Evolutionary conservation across 768 basidiomycete genomes (phyloP).

Genomic region (Termitomyces sp.): DNA sequence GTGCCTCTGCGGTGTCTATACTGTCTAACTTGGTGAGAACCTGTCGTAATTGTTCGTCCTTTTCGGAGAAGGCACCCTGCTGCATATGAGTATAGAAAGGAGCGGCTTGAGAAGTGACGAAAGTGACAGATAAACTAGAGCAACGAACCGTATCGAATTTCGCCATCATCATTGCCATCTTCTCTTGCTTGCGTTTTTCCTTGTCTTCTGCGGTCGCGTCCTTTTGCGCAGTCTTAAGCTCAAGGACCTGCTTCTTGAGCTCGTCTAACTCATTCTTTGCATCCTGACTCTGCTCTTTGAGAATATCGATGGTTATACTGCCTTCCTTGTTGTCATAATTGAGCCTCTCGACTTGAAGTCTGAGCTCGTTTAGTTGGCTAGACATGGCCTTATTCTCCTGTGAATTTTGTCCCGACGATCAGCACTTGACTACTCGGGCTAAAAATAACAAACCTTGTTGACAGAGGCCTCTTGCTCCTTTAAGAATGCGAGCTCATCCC

Average conservation of each 20-base stretch:
- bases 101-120: not conserved
- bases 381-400: slow-evolving; percentile 96
- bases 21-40: slow-evolving; percentile 80
- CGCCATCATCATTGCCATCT: slow-evolving; percentile 99
- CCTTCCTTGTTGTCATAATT: slow-evolving; percentile 97
- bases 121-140: slow-evolving; percentile 2
- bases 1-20: slow-evolving; percentile 60
- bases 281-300: slow-evolving; percentile 91
- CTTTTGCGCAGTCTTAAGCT: slow-evolving; percentile 76
- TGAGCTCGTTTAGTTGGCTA: slow-evolving; percentile 86
- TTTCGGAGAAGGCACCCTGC: slow-evolving; percentile 95
- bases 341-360: slow-evolving; percentile 84
- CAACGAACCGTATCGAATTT: slow-evolving; percentile 87
- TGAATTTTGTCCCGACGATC: not conserved
- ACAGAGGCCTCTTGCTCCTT: slow-evolving; percentile 84
- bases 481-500: slow-evolving; percentile 83
- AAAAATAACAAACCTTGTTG: slow-evolving; percentile 50
- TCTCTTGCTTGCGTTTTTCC: slow-evolving; percentile 98
- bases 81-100: slow-evolving; percentile 20
- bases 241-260: slow-evolving; percentile 70
- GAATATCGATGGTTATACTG: slow-evolving; percentile 85
- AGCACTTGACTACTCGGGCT: not conserved
- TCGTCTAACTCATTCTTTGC: slow-evolving; percentile 86
- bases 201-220: slow-evolving; percentile 91
- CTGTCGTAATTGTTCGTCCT: slow-evolving; percentile 87